These are phyloP conservation scores for Herpotrichia juniperi DNA, from an alignment of 2,329 filamentous ascomycete genomes.

Conservation along the genomic window DNA sequence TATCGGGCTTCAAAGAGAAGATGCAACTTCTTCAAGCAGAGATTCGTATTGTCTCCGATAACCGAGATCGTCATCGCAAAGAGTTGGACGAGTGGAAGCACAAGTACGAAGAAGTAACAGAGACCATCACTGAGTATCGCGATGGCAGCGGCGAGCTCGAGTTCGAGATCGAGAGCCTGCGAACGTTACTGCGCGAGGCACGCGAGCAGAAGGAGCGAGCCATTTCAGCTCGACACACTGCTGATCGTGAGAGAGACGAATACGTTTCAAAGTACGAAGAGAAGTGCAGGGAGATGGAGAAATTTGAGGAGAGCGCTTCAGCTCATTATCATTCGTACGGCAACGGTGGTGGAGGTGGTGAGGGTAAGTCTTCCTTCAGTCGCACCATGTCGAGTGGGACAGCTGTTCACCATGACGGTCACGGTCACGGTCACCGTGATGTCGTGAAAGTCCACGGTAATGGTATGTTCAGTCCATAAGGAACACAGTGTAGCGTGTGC, in stretches of 20 bases:
- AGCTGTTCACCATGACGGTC: too few relatives aligned
- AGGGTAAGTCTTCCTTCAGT: not conserved
- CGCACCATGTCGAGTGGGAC: not conserved
- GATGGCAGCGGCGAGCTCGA: slow-evolving; percentile 27
- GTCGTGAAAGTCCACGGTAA: too few relatives aligned
- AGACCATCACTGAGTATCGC: slow-evolving; percentile 27
- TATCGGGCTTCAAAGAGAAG: slow-evolving; percentile 20
- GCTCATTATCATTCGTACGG: slow-evolving; percentile 12
- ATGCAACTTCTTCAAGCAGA: slow-evolving; percentile 25
- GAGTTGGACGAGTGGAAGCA: slow-evolving; percentile 28
- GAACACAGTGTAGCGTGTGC: too few relatives aligned
- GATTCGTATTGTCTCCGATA: slow-evolving; percentile 24
- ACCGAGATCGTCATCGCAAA: slow-evolving; percentile 22
- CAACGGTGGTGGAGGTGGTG: not conserved
- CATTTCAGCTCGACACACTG: slow-evolving; percentile 24
- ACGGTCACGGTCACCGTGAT: too few relatives aligned
- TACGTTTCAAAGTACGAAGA: slow-evolving; percentile 28
- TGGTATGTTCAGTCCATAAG: too few relatives aligned
- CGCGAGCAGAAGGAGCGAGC: slow-evolving; percentile 32
- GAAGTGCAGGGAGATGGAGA: slow-evolving; percentile 31
- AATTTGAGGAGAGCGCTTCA: slow-evolving; percentile 23
- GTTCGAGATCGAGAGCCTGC: slow-evolving; percentile 29
- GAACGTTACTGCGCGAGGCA: slow-evolving; percentile 25
- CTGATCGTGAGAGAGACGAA: slow-evolving; percentile 31
- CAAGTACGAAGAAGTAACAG: slow-evolving; percentile 30